Base-by-base conservation (phyloP, 805 yeast genomes). In the Candida taoyuanica region DNA sequence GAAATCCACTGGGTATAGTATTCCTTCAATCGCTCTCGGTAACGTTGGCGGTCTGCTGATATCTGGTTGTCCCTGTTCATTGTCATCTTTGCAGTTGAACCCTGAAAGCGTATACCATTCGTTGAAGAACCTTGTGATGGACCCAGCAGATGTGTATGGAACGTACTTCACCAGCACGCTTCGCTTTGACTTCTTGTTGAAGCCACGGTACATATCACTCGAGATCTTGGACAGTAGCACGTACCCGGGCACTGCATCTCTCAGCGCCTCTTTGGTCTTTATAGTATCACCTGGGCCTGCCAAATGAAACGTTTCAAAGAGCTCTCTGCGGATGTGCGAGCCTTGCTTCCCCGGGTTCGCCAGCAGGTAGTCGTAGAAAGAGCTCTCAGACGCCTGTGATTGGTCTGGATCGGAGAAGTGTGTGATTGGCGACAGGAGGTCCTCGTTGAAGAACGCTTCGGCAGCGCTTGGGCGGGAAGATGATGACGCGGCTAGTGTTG, bases 51-150 rank as follows among this genome's bases (percentile, higher is more conserved):
- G 51, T 1, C 31, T 28, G 6, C 25, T 23, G 5, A 12, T 15
- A 5, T 30, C 31, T 4, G 33, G 34, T 2, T 30, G n/a, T n/a
- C n/a, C 3, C 5, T 16, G n/a, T 8, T 29, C 29, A 8, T 30
- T 21, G 15, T 14, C 19, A 2, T 12, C 29, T 5, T n/a, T 28
- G 9, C 29, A 6, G 19, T 44, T 44, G 14, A 17, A 11, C 3
- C 51, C 55, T 1, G 55, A 50, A 4, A 50, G 33, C 3, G 48
- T 18, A 23, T 50, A 45, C 55, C 55, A 50, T 29, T 50, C 55
- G 40, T 50, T 50, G 37, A 47, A 43, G 28, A 38, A 33, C n/a
- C 55, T 40, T 1, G 49, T 31, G 6, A 47, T 39, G 1, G 50
- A 44, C 2, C 55, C 52, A 11, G 52, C 49, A 1, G 55, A 44